Base-by-base conservation (phyloP, 2,329 filamentous ascomycete genomes). In the Aureobasidium lini region DNA sequence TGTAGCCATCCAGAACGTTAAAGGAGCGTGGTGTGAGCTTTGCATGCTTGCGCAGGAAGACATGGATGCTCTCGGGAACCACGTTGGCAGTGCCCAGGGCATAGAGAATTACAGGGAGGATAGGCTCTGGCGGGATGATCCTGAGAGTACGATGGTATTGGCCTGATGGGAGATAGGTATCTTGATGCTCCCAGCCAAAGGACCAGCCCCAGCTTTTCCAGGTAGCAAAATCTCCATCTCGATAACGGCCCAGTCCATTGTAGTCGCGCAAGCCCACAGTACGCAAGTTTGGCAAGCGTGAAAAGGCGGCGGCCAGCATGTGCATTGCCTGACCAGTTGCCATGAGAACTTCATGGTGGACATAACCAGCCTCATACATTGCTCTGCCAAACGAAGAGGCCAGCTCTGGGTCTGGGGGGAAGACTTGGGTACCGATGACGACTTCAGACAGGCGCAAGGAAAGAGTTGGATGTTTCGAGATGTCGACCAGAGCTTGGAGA, bases 181-280 rank as follows among this genome's bases (percentile, higher is more conserved):
- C 3, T 13, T 23, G n/a, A 7, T n/a, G 37, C 1, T 59, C 37
- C 57, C 43, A 40, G 9, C 42, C 49, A 28, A 44, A 54, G 3
- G 59, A 56, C 59, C 59, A 60, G 7, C 83, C 82, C 63, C 84
- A 86, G 67, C 82, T 83, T 7, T 68, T 71, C 84, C 84, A 87
- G 1, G 64, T 59, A 0, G 64, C 66, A 6, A 57, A 49, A 13
- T 65, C 61, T 6, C 69, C 71, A 36, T 87, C 84, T 3, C 84
- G 79, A 11, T 66, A 66, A 4, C 84, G 79, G 9, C 69, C 75
- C 0, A 4, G 23, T 0, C 80, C 80, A 65, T 79, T 73, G 69
- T 81, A 86, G 66, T 87, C 82, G 16, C 85, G 79, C 28, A 88
- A 72, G 28, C 82, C 80, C 13, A 88, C 68, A 0, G 77, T 81